Evolutionary conservation across 2,329 filamentous ascomycete species (phyloP), one percentile per base, ranked within the genome.

Genomic region (Botrytis porri): DNA sequence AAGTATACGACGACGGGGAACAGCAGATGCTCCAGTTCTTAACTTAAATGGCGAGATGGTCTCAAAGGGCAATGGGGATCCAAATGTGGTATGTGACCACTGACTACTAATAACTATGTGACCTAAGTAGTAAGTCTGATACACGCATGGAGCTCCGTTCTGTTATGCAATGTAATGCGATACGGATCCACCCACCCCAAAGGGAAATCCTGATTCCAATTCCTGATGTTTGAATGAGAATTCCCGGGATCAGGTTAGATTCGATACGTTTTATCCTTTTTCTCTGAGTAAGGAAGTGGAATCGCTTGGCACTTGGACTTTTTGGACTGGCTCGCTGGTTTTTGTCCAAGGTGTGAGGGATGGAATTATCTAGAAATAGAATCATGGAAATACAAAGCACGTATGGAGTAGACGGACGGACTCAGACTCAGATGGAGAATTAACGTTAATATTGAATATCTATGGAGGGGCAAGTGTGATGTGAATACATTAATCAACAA

Each of bases 11-110:
- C 61, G 48, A 71, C 48, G 48, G 59, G 54, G 41, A 65, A 60
- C 35, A 48, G 70, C 62, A 72, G 64, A 67, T 65, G 70, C 32
- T 25, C 48, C 64, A 29, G 48, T 67, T 59, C 48, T 72, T 72
- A 72, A 71, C 39, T 71, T 60, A 71, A 72, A 72, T 39, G 62
- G 45, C 32, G 32, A 57, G 51, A 29, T 54, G 12, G 48, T 54
- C 48, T 54, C 48, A n/a, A 54, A 54, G 48, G 48, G 48, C n/a
- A n/a, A 12, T n/a, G n/a, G n/a, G n/a, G n/a, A n/a, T 54, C 25
- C 48, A 14, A 14, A 54, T n/a, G 3, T 51, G 48, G 22, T 14
- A n/a, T n/a, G 48, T 14, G 39, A 41, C 39, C n/a, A n/a, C n/a
- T n/a, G n/a, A n/a, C n/a, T n/a, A n/a, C n/a, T n/a, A n/a, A n/a